Conservation (phyloP, 192 early-diverging fungal genomes). For the Backusella mclennaniae region DNA sequence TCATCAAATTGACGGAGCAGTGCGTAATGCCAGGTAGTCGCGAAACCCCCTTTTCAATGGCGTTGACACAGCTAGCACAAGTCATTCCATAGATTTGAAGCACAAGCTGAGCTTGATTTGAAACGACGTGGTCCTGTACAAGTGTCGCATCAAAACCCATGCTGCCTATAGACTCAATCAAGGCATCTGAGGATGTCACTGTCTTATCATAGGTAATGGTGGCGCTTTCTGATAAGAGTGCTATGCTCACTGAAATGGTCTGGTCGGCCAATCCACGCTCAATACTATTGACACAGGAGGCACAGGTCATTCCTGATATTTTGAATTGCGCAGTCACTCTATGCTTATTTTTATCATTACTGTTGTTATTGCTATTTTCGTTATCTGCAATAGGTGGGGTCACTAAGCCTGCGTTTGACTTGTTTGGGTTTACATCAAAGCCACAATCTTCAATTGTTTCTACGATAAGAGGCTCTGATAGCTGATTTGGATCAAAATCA, state of each 20-base stretch:
- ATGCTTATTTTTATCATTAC: constrained; percentile 54
- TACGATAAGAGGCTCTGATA: constrained; percentile 16
- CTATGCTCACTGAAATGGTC: constrained; percentile 72
- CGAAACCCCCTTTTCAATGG: constrained; percentile 59
- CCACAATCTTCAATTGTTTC: constrained; percentile 18
- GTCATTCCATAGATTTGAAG: constrained; percentile 80
- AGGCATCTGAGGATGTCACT: neutral
- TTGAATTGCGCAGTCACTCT: constrained; percentile 63
- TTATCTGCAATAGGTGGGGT: constrained; percentile 19
- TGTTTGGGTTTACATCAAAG: constrained; percentile 8
- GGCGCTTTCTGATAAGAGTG: constrained; percentile 81
- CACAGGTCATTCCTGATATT: constrained; percentile 90
- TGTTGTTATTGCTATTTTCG: constrained; percentile 60
- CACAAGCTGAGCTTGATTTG: constrained; percentile 9
- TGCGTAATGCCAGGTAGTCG: constrained; percentile 44
- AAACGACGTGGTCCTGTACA: neutral
- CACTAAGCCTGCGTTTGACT: constrained; percentile 8
- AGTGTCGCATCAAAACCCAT: neutral
- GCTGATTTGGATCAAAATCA: constrained; percentile 42
- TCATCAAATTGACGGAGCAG: constrained; percentile 70
- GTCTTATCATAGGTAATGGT: constrained; percentile 58
- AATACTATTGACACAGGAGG: constrained; percentile 79
- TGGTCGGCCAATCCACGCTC: constrained; percentile 65
- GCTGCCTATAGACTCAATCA: constrained; percentile 9
- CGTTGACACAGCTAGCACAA: constrained; percentile 81